A percentile compares a stretch with the other conserved stretches of the same genome.
These are phyloP conservation scores for Pugionium cornutum DNA, from an alignment of 345 rosid genomes.

Conservation along the genomic window DNA sequence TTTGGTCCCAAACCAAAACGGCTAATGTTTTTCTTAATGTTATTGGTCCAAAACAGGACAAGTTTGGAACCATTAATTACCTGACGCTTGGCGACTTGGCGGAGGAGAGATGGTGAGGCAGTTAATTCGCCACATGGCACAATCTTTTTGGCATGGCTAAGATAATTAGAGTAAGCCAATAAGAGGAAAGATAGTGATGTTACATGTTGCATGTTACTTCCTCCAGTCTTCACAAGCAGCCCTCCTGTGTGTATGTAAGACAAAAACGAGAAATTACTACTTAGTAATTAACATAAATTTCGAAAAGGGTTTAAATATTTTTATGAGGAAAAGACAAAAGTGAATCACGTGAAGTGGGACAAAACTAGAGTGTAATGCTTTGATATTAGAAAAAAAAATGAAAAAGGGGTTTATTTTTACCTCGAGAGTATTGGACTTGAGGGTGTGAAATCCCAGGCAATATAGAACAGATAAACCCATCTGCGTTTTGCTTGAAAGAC, in stretches of 20 bases:
- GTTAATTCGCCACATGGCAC: constrained; percentile 62
- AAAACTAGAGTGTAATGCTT: background rate
- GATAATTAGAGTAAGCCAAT: constrained; percentile 81
- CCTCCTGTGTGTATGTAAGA: constrained; percentile 56
- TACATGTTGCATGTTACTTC: constrained; percentile 97
- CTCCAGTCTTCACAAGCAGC: constrained; percentile 81
- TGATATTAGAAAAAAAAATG: constrained; percentile 2
- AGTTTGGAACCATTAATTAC: constrained; percentile 37
- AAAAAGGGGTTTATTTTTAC: constrained; percentile 39
- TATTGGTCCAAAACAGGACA: constrained; percentile 7
- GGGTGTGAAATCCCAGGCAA: constrained; percentile 91
- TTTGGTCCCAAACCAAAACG: constrained; percentile 28
- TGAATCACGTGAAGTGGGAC: constrained; percentile 36
- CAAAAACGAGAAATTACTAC: background rate
- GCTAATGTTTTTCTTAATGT: constrained; percentile 17
- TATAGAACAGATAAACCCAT: constrained; percentile 83
- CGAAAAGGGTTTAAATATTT: too few relatives aligned
- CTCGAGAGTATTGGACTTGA: constrained; percentile 96
- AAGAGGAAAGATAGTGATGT: constrained; percentile 84
- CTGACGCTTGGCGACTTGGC: constrained; percentile 62
- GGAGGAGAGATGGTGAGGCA: constrained; percentile 64
- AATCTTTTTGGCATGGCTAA: constrained; percentile 62
- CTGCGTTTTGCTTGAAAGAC: constrained; percentile 90
- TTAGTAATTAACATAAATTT: background rate
- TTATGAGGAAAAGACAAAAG: constrained; percentile 32